These are phyloP conservation scores for Bondarzewia mesenterica DNA, from an alignment of 1,284 basidiomycete species.

Conservation along the genomic window DNA sequence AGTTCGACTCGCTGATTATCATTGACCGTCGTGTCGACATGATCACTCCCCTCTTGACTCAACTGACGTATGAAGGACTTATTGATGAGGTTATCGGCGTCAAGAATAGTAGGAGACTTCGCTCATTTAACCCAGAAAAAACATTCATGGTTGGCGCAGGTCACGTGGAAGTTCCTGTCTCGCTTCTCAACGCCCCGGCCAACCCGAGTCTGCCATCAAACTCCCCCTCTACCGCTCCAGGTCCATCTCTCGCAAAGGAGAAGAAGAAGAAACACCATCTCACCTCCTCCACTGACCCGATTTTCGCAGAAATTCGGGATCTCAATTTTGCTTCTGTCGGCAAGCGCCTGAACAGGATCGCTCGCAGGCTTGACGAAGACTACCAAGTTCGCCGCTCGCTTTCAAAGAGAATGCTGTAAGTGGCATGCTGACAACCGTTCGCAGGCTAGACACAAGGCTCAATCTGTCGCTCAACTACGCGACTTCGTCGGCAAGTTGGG, in stretches of 20 bases:
- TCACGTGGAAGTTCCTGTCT: conserved; percentile 84
- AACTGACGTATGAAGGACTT: conserved; percentile 95
- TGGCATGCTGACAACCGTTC: conserved; percentile 7
- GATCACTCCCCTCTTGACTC: conserved; percentile 92
- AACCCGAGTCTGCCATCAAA: conserved; percentile 30
- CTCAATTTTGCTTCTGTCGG: conserved; percentile 94
- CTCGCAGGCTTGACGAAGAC: conserved; percentile 83
- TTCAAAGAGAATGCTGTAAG: neutral
- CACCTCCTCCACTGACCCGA: conserved; percentile 68
- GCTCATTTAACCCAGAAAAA: conserved; percentile 4
- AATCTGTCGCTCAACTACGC: conserved; percentile 86
- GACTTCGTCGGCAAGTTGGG: conserved; percentile 95
- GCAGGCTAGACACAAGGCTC: conserved; percentile 70
- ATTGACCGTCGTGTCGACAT: conserved; percentile 92
- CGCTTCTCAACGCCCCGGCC: conserved; percentile 53
- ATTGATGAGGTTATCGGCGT: conserved; percentile 93
- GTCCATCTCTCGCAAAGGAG: conserved; percentile 52
- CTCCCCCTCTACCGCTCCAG: conserved; percentile 27
- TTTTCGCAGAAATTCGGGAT: conserved; percentile 82
- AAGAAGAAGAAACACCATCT: conserved; percentile 86
- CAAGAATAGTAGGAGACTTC: conserved; percentile 61
- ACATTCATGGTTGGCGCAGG: conserved; percentile 38
- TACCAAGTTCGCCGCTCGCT: conserved; percentile 57
- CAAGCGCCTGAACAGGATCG: conserved; percentile 73
- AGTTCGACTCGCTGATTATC: conserved; percentile 84